Evolutionary conservation across 108 stramenopile species (phyloP).

Genomic region (Conticribra weissflogii): DNA sequence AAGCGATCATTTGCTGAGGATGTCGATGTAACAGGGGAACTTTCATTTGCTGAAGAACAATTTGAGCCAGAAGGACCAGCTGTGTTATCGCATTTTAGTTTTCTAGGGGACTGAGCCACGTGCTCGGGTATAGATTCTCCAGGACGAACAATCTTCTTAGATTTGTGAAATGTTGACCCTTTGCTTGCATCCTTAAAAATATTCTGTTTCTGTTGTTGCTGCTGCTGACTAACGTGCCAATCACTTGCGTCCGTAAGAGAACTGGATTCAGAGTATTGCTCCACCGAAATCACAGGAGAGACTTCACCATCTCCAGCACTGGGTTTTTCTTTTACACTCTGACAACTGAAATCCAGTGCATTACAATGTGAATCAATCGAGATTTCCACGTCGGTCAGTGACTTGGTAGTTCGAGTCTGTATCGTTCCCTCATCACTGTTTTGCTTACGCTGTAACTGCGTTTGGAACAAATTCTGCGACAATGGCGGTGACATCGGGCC

Average conservation of each 20-base stretch:
- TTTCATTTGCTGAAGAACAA: no score
- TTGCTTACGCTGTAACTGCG: background rate
- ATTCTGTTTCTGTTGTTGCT: conserved; percentile 13
- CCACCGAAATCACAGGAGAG: conserved; percentile 33
- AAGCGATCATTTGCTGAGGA: no score
- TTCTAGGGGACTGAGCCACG: background rate
- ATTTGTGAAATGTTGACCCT: conserved; percentile 49
- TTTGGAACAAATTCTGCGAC: background rate
- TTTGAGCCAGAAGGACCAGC: no score
- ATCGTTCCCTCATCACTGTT: background rate
- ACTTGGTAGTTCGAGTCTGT: conserved; percentile 22
- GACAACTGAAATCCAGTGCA: background rate
- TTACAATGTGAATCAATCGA: conserved; percentile 3
- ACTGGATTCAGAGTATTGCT: conserved; percentile 47
- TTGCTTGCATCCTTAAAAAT: conserved; percentile 45
- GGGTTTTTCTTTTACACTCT: background rate
- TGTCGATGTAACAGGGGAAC: no score
- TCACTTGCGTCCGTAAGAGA: conserved; percentile 39
- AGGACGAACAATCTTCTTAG: conserved; percentile 39
- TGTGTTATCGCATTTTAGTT: background rate
- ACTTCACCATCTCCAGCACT: background rate
- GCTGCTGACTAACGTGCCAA: conserved; percentile 7
- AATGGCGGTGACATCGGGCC: background rate
- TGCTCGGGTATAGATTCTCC: conserved; percentile 14
- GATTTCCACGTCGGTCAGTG: conserved; percentile 27